Evolutionary conservation across 1,139 yeast species (phyloP).

Genomic region (Yamadazyma blattariae): DNA sequence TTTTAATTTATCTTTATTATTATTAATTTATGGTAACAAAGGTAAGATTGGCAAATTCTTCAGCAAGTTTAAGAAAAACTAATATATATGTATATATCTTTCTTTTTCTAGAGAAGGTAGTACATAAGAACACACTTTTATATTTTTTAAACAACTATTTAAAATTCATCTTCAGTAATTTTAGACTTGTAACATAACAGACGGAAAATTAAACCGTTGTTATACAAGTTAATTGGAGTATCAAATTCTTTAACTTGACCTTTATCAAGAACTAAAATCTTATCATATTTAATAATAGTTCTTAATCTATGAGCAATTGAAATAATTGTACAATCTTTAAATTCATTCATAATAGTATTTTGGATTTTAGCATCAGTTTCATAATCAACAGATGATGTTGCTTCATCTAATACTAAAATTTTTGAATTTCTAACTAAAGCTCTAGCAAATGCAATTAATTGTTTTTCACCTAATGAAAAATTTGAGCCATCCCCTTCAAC

Average conservation of each 20-base stretch:
- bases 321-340: conserved; percentile 62
- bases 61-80: background rate
- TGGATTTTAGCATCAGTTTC: conserved; percentile 74
- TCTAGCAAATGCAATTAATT: conserved; percentile 69
- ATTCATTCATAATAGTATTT: conserved; percentile 58
- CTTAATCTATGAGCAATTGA: conserved; percentile 79
- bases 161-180: conserved; percentile 4
- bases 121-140: background rate
- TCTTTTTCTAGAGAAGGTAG: background rate
- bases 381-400: conserved; percentile 78
- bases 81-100: background rate
- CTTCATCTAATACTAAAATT: conserved; percentile 74
- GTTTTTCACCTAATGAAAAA: conserved; percentile 76
- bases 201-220: conserved; percentile 31
- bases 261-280: conserved; percentile 61
- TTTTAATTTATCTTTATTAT: conserved; percentile 39
- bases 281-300: conserved; percentile 64
- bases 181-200: conserved; percentile 32
- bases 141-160: background rate
- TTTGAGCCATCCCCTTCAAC: conserved; percentile 76
- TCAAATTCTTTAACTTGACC: conserved; percentile 64
- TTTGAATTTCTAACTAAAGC: conserved; percentile 68
- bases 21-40: background rate
- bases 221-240: conserved; percentile 31
- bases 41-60: background rate